phyloP scores from a whole-genome alignment of 2,329 filamentous ascomycete species.

The Paraconiothyrium brasiliense region DNA sequence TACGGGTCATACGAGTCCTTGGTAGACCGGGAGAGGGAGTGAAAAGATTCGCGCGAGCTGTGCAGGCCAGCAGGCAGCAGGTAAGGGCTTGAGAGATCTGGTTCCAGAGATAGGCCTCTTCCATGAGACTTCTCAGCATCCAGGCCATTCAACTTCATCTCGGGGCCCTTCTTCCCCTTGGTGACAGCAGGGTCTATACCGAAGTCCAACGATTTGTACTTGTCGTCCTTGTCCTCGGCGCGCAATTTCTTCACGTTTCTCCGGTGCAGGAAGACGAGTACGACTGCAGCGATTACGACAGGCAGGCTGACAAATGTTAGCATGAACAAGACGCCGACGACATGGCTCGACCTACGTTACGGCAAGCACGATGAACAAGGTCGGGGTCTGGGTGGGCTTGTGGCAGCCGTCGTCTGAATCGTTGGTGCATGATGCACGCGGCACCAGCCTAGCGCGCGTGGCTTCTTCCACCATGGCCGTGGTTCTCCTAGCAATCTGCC shows the following conservation, averaged over 20 bases:
- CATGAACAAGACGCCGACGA: conserved; percentile 5
- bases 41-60: conserved; percentile 83
- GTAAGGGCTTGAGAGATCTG: conserved; percentile 85
- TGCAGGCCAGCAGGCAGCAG: conserved; percentile 86
- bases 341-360: conserved; percentile 38
- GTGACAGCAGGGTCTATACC: conserved; percentile 71
- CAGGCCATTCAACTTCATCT: conserved; percentile 66
- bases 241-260: conserved; percentile 76
- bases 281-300: conserved; percentile 69
- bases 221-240: conserved; percentile 83
- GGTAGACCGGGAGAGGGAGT: conserved; percentile 82
- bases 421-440: conserved; percentile 42
- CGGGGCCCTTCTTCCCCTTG: conserved; percentile 56
- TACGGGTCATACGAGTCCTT: conserved; percentile 85
- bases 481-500: conserved; percentile 27
- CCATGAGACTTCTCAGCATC: conserved; percentile 55
- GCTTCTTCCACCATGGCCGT: conserved; percentile 34
- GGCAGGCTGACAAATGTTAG: conserved; percentile 71
- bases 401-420: conserved; percentile 46
- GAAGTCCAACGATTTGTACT: conserved; percentile 92
- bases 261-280: conserved; percentile 81
- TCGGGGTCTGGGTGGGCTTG: conserved; percentile 47
- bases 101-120: conserved; percentile 66
- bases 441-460: conserved; percentile 37
- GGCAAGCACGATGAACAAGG: conserved; percentile 44